Percentiles rank a stretch among this genome's conserved stretches.
Evolutionary conservation across 2,329 filamentous ascomycete genomes (phyloP).

Genomic region (Sporothrix humicola): DNA sequence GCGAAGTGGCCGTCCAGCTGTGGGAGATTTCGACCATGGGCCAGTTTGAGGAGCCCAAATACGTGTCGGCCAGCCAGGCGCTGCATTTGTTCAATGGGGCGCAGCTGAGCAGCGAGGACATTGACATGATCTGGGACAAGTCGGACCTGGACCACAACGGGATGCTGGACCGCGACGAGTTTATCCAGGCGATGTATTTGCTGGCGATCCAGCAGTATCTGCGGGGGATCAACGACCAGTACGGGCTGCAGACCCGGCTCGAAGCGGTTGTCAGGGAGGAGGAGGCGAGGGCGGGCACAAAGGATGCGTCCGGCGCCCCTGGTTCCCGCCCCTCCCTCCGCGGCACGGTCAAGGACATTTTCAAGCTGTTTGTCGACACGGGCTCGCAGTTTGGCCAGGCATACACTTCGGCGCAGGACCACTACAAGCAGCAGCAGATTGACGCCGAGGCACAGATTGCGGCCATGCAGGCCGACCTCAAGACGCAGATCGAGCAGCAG

Average conservation of each 20-base stretch:
- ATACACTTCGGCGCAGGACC: background rate
- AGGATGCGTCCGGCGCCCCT: background rate
- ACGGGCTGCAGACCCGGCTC: background rate
- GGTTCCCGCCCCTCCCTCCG: conserved; percentile 14
- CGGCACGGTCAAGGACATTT: conserved; percentile 28
- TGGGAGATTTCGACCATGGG: conserved; percentile 6
- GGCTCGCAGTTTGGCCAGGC: background rate
- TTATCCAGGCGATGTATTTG: conserved; percentile 39
- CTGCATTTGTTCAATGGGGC: conserved; percentile 38
- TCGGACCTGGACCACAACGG: conserved; percentile 39
- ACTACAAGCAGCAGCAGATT: background rate
- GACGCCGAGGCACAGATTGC: background rate
- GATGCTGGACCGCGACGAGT: conserved; percentile 39
- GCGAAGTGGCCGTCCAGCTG: background rate
- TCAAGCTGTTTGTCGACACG: conserved; percentile 21
- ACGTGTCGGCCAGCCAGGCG: conserved; percentile 38
- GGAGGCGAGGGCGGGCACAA: background rate
- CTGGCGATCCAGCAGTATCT: conserved; percentile 34
- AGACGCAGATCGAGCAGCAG: background rate
- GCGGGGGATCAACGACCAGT: conserved; percentile 25
- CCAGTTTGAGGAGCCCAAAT: conserved; percentile 15
- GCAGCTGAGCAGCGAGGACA: conserved; percentile 35
- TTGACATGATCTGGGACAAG: conserved; percentile 40
- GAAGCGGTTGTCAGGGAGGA: background rate
- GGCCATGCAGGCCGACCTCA: background rate